Base-by-base conservation (phyloP, 2,329 filamentous ascomycete genomes). In the Phoma herbarum region DNA sequence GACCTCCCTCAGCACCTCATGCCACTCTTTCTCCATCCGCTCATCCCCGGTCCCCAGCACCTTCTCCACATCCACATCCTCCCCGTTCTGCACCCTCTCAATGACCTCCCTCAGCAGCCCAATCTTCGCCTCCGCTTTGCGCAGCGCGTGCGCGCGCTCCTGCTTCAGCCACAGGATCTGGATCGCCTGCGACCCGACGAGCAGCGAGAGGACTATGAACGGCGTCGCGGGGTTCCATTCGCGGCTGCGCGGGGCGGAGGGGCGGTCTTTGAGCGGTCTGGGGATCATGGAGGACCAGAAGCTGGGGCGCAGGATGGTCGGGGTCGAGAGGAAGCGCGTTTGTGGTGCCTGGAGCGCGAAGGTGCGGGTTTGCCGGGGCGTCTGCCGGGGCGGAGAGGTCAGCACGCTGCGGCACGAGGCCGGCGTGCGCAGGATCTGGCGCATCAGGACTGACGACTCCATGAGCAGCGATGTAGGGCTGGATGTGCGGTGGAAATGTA, bases 161-260 rank as follows among this genome's bases (percentile, higher is more conserved):
- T 90, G 91, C 69, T 89, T 90, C 69, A 98, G 76, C 33, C 88
- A 84, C 71, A 99, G 89, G 84, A 95, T 91, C 70, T 97, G 91
- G 68, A 99, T 97, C 14, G 94, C 91, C 83, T 97, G 96, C 61
- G 92, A 97, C 4, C 96, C 96, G 64, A 98, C 94, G 63, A 98
- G 84, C 39, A 93, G 82, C 6, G 90, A 82, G 2, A 87, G 75
- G 57, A 86, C 72, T 58, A 94, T 87, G 78, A 90, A 93, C 59
- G 85, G 66, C 16, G 92, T 84, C 2, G 84, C 84, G 23, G 93
- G 84, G 20, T 82, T 81, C 76, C 79, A 80, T n/a, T 74, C 75
- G 64, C 76, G 72, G 3, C 71, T 20, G 37, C 58, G 56, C n/a
- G 68, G 56, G 16, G 16, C 23, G 4, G 45, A 53, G 14, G 54